Percentiles rank a stretch among this genome's conserved stretches.
phyloP scores from a whole-genome alignment of 805 yeast genomes.

The Cyberlindnera maritima region DNA sequence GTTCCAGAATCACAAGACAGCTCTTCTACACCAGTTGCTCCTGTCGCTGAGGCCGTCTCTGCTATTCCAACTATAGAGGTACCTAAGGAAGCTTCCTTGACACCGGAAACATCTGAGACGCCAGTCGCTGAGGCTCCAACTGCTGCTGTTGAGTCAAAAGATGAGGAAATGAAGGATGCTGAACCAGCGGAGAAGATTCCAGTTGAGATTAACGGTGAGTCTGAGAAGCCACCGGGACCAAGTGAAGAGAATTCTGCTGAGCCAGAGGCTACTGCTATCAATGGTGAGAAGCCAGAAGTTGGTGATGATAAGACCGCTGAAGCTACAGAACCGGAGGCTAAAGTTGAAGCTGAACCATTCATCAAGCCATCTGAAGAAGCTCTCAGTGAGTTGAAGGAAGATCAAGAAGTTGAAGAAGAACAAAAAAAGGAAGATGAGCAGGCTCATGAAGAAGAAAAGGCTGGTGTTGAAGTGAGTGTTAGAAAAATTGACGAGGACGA shows the following conservation, averaged over 20 bases:
- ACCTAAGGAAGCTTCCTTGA: neutral
- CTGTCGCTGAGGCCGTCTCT: neutral
- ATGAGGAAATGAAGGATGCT: slow-evolving; percentile 6
- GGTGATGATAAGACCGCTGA: neutral
- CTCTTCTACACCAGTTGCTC: neutral
- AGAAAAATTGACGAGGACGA: slow-evolving; percentile 41
- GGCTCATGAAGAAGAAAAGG: slow-evolving; percentile 22
- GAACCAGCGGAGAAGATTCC: neutral
- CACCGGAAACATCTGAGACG: neutral
- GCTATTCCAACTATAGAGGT: neutral
- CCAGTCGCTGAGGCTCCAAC: neutral
- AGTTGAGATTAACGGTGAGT: neutral
- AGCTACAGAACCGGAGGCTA: neutral
- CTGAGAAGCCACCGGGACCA: too few species aligned
- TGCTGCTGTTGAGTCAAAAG: neutral
- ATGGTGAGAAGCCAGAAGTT: neutral
- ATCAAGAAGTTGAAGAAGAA: slow-evolving; percentile 32
- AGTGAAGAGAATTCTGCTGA: neutral
- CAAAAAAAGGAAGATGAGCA: slow-evolving; percentile 30
- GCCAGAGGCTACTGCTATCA: neutral
- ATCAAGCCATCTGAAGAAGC: slow-evolving; percentile 28
- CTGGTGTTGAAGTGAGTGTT: slow-evolving; percentile 36
- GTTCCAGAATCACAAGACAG: neutral
- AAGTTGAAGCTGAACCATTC: slow-evolving; percentile 15
- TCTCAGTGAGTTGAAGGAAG: slow-evolving; percentile 32